Conservation (phyloP, 2,329 filamentous ascomycete genomes). For the Botryotinia globosa region DNA sequence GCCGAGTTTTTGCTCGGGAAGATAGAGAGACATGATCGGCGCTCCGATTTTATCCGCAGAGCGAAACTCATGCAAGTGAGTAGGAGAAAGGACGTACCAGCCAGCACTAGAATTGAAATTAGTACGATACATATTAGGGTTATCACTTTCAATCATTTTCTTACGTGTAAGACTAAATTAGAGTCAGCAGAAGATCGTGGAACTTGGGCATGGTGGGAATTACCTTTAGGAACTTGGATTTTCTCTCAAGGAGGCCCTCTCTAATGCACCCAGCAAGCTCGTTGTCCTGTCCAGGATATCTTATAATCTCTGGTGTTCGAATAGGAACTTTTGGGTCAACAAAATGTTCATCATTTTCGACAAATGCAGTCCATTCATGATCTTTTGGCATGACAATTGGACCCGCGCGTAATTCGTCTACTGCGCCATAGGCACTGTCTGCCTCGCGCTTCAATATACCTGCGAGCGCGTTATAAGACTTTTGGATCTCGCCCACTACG, state of each 20-base stretch:
- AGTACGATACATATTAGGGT: background rate
- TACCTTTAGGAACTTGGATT: slow-evolving; percentile 81
- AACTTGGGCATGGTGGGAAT: background rate
- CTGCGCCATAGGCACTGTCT: slow-evolving; percentile 72
- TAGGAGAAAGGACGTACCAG: slow-evolving; percentile 90
- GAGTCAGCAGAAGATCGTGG: slow-evolving; percentile 7
- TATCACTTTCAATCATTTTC: background rate
- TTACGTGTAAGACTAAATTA: slow-evolving; percentile 39
- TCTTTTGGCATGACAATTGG: slow-evolving; percentile 94
- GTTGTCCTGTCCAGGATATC: slow-evolving; percentile 87
- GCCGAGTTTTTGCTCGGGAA: slow-evolving; percentile 92
- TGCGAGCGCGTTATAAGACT: slow-evolving; percentile 92
- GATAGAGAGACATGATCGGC: slow-evolving; percentile 92
- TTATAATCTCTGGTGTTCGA: slow-evolving; percentile 75
- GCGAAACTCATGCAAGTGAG: slow-evolving; percentile 97
- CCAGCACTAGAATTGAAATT: slow-evolving; percentile 14
- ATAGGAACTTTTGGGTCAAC: slow-evolving; percentile 81
- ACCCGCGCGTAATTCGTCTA: slow-evolving; percentile 78
- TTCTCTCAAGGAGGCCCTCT: slow-evolving; percentile 88
- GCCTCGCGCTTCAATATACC: slow-evolving; percentile 89
- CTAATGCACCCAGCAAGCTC: slow-evolving; percentile 78
- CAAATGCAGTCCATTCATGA: slow-evolving; percentile 79
- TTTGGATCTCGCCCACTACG: slow-evolving; percentile 95
- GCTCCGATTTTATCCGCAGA: slow-evolving; percentile 91
- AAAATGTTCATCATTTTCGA: slow-evolving; percentile 78